Base-by-base conservation (phyloP, 2,329 filamentous ascomycete species). In the Fusarium neocosmosporiellum region DNA sequence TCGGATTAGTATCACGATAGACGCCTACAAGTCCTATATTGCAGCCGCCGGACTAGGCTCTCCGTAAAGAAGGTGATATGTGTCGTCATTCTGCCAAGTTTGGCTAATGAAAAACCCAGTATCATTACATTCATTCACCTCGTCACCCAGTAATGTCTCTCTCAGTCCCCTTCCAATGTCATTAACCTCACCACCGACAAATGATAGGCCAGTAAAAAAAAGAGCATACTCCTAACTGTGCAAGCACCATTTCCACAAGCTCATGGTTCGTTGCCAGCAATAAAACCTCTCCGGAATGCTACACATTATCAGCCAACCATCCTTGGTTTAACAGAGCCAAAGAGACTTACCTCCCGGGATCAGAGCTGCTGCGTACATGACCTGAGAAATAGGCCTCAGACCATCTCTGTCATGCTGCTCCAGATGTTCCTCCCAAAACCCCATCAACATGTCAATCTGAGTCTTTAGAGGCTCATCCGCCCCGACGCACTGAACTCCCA, bases 351-450 rank as follows among this genome's bases (percentile, higher is more conserved):
- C 86, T 72, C 88, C 88, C 6, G 87, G 86, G 58, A 88, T 83
- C 71, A 90, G 72, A 36, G 87, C 87, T 6, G 87, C 82, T 16
- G 88, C 86, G 80, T 88, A 89, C 88, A 90, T 90, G 41, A 87
- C 87, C 24, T 83, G 78, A 6, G 87, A 89, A 43, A 90, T 90
- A 0, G 88, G 87, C 50, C 82, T 79, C 70, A 90, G 73, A 53
- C 87, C 86, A 24, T 80, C 79, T 4, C 78, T 75, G 1, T 69
- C 70, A 20, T 76, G 70, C 6, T 83, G 76, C 16, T 83, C 80
- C 2, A 83, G 77, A 22, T 80, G 71, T 18, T 73, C 72, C 24
- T 81, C 77, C 83, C 82, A 83, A 36, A 82, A 81, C 13, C 75
- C 64, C 11, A 84, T 43, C 20, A 84, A 61, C 1, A 58, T 72